phyloP scores from a whole-genome alignment of 2,329 filamentous ascomycete species.

The Fusarium marasasianum region DNA sequence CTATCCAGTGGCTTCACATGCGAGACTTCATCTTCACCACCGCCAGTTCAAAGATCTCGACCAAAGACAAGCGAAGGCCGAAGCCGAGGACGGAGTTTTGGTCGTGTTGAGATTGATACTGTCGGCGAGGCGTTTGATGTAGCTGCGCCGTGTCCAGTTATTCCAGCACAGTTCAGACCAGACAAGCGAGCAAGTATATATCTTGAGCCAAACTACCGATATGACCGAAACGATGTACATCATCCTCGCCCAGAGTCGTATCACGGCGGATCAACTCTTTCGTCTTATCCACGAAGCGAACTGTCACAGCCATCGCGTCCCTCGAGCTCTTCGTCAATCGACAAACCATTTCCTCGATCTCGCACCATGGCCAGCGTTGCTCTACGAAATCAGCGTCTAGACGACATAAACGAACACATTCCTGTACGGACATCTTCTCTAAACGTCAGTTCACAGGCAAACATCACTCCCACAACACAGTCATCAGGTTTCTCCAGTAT shows the following conservation, averaged over 20 bases:
- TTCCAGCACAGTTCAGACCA: conserved; percentile 21
- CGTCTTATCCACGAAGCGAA: conserved; percentile 24
- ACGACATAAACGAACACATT: conserved; percentile 50
- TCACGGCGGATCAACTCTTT: conserved; percentile 12
- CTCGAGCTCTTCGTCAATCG: conserved; percentile 39
- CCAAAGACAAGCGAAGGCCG: conserved; percentile 34
- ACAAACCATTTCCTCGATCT: conserved; percentile 30
- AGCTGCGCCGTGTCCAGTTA: conserved; percentile 33
- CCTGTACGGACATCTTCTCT: conserved; percentile 48
- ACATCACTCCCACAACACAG: conserved; percentile 44
- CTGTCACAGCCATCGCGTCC: conserved; percentile 32
- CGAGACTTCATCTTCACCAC: conserved; percentile 14
- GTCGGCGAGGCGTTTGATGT: conserved; percentile 24
- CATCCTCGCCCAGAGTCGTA: conserved; percentile 21
- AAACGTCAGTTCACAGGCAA: conserved; percentile 52
- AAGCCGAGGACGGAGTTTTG: conserved; percentile 12
- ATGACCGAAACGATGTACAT: background rate
- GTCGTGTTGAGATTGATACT: conserved; percentile 31
- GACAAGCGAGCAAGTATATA: conserved; percentile 20
- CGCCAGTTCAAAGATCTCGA: conserved; percentile 22
- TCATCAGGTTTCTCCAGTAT: conserved; percentile 52
- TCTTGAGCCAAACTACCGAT: background rate
- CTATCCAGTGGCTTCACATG: conserved; percentile 27
- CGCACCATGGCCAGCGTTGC: conserved; percentile 35
- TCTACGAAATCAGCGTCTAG: conserved; percentile 32